Percentiles rank a stretch among this genome's conserved stretches.
Conservation (phyloP, 495 filamentous ascomycete genomes). For the Aspergillus campestris region DNA sequence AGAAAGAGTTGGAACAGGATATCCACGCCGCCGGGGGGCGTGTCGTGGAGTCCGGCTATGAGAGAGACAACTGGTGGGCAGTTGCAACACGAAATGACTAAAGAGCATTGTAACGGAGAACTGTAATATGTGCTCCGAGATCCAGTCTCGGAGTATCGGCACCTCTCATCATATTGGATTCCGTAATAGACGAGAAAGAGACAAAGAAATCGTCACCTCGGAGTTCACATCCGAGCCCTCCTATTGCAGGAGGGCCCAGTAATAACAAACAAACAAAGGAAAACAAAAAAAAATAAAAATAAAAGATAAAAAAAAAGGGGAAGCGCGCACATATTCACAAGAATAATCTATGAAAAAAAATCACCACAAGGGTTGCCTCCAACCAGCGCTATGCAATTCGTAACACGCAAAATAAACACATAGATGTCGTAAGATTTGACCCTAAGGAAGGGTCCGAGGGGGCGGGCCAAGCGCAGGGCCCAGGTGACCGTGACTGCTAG, state of each 20-base stretch:
- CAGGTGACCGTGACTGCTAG: slow-evolving; percentile 22
- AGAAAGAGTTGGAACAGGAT: slow-evolving; percentile 80
- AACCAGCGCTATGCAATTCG: slow-evolving; percentile 40
- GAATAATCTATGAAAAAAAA: slow-evolving; percentile 25
- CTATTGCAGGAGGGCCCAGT: background rate
- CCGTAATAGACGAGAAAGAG: background rate
- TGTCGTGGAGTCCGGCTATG: slow-evolving; percentile 78
- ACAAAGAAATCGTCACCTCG: slow-evolving; percentile 3
- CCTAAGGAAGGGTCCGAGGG: slow-evolving; percentile 33
- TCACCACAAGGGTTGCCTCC: slow-evolving; percentile 32
- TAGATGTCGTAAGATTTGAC: slow-evolving; percentile 17
- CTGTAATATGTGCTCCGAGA: slow-evolving; percentile 16
- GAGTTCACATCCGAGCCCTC: slow-evolving; percentile 5
- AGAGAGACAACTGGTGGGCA: slow-evolving; percentile 98
- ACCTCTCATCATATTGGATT: slow-evolving; percentile 4
- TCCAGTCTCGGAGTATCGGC: slow-evolving; percentile 27
- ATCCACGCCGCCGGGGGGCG: slow-evolving; percentile 64
- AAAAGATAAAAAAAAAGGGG: slow-evolving; percentile 8
- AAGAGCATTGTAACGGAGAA: slow-evolving; percentile 6
- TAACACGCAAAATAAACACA: slow-evolving; percentile 27
- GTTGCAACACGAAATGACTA: slow-evolving; percentile 38
- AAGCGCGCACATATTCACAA: slow-evolving; percentile 4
- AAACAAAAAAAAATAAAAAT: background rate
- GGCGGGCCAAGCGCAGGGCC: slow-evolving; percentile 29
- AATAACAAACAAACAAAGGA: background rate